Base-by-base conservation (phyloP, 2,329 filamentous ascomycete species). In the Myriosclerotinia scirpicola region DNA sequence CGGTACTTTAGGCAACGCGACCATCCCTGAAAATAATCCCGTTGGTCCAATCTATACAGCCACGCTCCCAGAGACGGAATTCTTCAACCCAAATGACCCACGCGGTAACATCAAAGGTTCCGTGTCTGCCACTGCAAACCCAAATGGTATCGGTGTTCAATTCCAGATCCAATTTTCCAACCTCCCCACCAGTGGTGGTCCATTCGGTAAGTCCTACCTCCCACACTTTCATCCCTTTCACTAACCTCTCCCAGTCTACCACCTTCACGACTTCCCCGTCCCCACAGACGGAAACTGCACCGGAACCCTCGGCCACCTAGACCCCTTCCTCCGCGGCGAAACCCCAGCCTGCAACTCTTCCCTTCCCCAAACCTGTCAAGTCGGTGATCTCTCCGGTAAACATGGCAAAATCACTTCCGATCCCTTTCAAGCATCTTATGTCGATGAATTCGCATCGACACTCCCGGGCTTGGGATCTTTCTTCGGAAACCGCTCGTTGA, bases 331-430 rank as follows among this genome's bases (percentile, higher is more conserved):
- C 60, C 87, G 89, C 61, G 86, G 86, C 69, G 74, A 76, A 74
- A 78, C 77, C 1, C 80, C 87, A 5, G 73, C 83, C 6, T 94
- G 91, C 78, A 81, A 92, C 73, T 48, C 78, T 14, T 72, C 75
- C 12, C 75, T 79, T 8, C 88, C 88, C 9, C 78, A 84, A 69
- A 87, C 85, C 12, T 95, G 91, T 80, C 86, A 94, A 78, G 85
- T 91, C 14, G 91, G 91, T 70, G 91, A 94, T 76, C 81, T 93
- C 66, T 85, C 85, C 72, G 91, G 91, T 75, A 94, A 94, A 80
- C 81, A 89, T 73, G 90, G 90, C 69, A 81, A 82, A 68, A 84
- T 90, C 73, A 80, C 77, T 36, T 76, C 77, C 38, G 81, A 83
- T 69, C 79, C 82, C 15, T 87, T 83, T 74, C 74, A 76, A 38